Evolutionary conservation across 202 grass and related monocot genomes (phyloP).

Genomic region (Zoysia matrella): DNA sequence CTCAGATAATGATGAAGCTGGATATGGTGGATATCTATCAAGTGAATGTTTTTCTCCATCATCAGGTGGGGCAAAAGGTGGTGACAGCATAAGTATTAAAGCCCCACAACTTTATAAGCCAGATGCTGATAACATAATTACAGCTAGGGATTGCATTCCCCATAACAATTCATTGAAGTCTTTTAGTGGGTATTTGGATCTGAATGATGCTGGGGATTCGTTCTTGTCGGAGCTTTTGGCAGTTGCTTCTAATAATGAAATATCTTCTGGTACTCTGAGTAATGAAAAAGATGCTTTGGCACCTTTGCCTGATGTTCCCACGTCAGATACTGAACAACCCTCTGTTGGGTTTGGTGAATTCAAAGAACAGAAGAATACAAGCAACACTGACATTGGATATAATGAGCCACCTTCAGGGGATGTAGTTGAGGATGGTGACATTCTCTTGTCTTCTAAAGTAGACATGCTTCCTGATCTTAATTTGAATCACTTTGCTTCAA

Average conservation of each 20-base stretch:
- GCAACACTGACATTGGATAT: neutral
- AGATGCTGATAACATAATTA: conserved; percentile 29
- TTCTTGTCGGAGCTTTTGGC: neutral
- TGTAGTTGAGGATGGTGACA: conserved; percentile 30
- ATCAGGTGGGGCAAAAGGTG: neutral
- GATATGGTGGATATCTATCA: conserved; percentile 24
- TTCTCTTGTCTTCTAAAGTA: conserved; percentile 36
- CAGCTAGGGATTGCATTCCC: conserved; percentile 9
- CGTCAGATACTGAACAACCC: conserved; percentile 26
- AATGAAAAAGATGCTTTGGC: conserved; percentile 33
- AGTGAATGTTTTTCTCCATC: conserved; percentile 35
- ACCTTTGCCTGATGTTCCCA: conserved; percentile 14
- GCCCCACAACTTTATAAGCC: conserved; percentile 23
- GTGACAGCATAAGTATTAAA: conserved; percentile 20
- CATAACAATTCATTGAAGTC: conserved; percentile 24
- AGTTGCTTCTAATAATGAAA: conserved; percentile 9
- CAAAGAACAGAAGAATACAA: conserved; percentile 20
- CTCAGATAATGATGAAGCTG: conserved; percentile 34
- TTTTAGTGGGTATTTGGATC: conserved; percentile 28
- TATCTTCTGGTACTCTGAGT: conserved; percentile 23
- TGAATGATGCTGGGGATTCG: neutral
- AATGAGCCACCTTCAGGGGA: conserved; percentile 18
- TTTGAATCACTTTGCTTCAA: conserved; percentile 42
- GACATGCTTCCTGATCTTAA: conserved; percentile 60
- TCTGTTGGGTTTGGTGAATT: conserved; percentile 28